Evolutionary conservation across 768 basidiomycete species (phyloP), one percentile per base, ranked within the genome.

Genomic region (Symmetrospora coprosmae): DNA sequence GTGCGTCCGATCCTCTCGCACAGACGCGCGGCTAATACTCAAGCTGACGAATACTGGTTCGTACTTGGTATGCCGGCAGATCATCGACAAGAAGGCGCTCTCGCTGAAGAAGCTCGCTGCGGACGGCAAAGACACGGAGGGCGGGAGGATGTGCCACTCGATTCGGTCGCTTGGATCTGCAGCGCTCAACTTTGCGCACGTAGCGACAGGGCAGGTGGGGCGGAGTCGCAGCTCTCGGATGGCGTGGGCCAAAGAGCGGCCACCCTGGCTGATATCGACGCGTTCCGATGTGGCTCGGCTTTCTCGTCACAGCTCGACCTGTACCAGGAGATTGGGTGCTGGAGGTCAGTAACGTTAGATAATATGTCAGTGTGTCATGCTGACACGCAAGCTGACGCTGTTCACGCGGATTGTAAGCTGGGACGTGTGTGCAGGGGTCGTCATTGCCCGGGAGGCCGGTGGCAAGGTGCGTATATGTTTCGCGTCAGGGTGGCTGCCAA

Each of bases 381-480:
- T n/a, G n/a, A 27, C 17, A 3, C 5, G 23, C 2, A 4, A 2
- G n/a, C 34, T 35, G 16, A 35, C 17, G 5, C 31, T 4, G 7
- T 6, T 35, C n/a, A 3, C 16, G 31, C 31, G 9, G 16, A 33
- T n/a, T n/a, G n/a, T 34, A 39, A 64, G 58, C 14, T 66, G 66
- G 61, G 65, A 68, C 45, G 64, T 63, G 3, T 66, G 81, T 76
- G 89, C 92, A 2, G 92, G 90, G 0, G 82, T 86, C 13, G 82
- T 92, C 66, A 91, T 97, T 62, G 84, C 86, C 0, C 79, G 86
- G 63, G 92, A 92, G 71, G 86, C 91, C 0, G 92, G 92, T 4
- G 80, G 84, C 14, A 74, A 83, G 11, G 81, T 86, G 30, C 83
- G 84, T 17, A 88, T 87, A 33, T 13, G 53, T 45, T 48, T 55